Evolutionary conservation across 805 yeast species (phyloP).

Genomic region (Soucietia sequanensis): DNA sequence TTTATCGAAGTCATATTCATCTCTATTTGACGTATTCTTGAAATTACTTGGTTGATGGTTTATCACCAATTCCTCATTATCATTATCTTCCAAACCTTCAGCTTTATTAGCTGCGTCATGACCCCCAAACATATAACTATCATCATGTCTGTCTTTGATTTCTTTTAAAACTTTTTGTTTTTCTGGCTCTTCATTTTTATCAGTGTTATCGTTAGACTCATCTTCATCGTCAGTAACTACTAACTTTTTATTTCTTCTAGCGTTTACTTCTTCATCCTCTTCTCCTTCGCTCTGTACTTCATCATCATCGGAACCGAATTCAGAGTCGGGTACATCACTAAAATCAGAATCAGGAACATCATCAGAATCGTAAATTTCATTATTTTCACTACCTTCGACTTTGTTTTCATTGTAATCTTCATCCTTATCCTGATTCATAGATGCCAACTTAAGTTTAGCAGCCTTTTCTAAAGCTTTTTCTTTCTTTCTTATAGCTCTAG

Average conservation of each 20-base stretch:
- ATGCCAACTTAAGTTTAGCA: conserved; percentile 28
- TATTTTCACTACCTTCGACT: conserved; percentile 12
- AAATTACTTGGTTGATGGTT: not conserved
- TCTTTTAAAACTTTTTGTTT: conserved; percentile 8
- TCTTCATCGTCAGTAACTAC: conserved; percentile 11
- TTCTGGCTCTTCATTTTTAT: conserved; percentile 2
- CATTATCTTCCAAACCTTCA: conserved; percentile 3
- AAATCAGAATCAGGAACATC: conserved; percentile 11
- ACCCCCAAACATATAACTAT: conserved; percentile 29
- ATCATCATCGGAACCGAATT: conserved; percentile 16
- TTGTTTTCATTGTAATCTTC: conserved; percentile 13
- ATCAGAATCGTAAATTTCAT: conserved; percentile 23
- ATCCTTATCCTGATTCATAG: conserved; percentile 14
- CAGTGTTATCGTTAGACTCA: conserved; percentile 13
- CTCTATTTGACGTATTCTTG: no score
- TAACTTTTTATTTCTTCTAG: conserved; percentile 4
- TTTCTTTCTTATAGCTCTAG: conserved; percentile 40
- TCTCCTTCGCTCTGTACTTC: conserved; percentile 17
- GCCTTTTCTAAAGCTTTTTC: conserved; percentile 42
- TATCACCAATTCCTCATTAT: conserved; percentile 2
- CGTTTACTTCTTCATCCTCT: conserved; percentile 11
- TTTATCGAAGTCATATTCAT: no score
- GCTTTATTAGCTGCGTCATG: not conserved
- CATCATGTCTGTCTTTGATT: no score
- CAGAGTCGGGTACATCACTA: conserved; percentile 10